phyloP scores from a whole-genome alignment of 805 yeast genomes.

The Clavispora asparagi region DNA sequence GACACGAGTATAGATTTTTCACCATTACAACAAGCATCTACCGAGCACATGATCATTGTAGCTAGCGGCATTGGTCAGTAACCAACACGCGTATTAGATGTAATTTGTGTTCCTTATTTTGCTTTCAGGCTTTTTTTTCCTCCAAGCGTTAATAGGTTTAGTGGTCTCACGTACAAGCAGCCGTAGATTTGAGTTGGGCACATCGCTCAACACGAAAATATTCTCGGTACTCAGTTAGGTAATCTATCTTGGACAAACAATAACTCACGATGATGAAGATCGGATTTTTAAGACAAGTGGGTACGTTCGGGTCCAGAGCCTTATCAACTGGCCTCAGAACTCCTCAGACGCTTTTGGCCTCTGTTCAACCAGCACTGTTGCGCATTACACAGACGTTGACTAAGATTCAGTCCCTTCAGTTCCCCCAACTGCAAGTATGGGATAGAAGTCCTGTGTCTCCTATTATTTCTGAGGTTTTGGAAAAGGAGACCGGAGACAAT shows the following conservation, averaged over 20 bases:
- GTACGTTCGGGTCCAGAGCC: neutral
- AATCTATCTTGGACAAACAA: neutral
- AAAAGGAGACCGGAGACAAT: constrained; percentile 14
- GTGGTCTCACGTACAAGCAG: neutral
- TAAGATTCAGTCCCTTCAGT: neutral
- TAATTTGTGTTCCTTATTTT: too few species aligned
- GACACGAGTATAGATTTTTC: too few species aligned
- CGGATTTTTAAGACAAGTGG: neutral
- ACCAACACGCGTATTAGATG: too few species aligned
- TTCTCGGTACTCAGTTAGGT: neutral
- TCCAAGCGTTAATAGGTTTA: too few species aligned
- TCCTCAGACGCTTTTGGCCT: neutral
- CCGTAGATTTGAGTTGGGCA: neutral
- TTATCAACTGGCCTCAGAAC: neutral
- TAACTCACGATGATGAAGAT: neutral
- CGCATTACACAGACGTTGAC: neutral
- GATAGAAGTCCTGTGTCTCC: neutral
- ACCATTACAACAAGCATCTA: too few species aligned
- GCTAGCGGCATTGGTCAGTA: too few species aligned
- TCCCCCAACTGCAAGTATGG: neutral
- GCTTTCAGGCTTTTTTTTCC: too few species aligned
- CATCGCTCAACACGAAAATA: neutral
- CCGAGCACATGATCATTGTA: too few species aligned
- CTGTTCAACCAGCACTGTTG: neutral
- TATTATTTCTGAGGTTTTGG: neutral